Evolutionary conservation across 306 rosid genomes (phyloP), one percentile per base, ranked within the genome.

Genomic region (Sindora glabra): DNA sequence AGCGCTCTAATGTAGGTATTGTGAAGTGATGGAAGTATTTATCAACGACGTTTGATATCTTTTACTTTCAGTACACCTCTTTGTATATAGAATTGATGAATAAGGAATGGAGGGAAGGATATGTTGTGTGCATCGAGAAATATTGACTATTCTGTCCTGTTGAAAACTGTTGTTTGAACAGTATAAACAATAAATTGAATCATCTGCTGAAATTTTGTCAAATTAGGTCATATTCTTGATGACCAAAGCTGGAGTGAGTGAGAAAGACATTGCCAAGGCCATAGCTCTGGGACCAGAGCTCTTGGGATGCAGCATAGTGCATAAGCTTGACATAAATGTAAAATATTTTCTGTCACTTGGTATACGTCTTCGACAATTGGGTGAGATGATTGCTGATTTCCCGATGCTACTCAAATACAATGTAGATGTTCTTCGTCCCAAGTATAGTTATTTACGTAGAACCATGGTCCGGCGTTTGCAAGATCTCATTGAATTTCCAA

Each of bases 201-300:
- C 50, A 60, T 51, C 13, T 69, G 51, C 64, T 66, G 76, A 74
- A 74, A 72, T 48, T 53, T 39, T 53, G 32, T 59, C 39, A 48
- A 70, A 19, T 73, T 34, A 88, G 96, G 90, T 91, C 64, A 85
- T 91, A 74, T 91, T 83, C 85, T 86, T 91, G 83, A 75, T 85
- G 81, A 91, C 96, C 30, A 85, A 70, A 69, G 96, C 83, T 50
- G 92, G 98, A 69, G 98, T 91, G 44, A 75, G 25, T 32, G 74
- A 83, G 76, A 76, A 24, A 61, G 82, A 83, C 67, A 85, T 91
- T 59, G 90, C 70, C 58, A 88, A 91, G 78, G 89, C 80, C 34
- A 51, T 91, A 57, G 98, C 98, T 67, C 59, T 81, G 74, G 96
- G 81, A 69, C 95, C 96, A 14, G 95, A 91, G 79, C 96, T 91